Conservation (phyloP, 139 green algal genomes). For the Dunaliella sp. region DNA sequence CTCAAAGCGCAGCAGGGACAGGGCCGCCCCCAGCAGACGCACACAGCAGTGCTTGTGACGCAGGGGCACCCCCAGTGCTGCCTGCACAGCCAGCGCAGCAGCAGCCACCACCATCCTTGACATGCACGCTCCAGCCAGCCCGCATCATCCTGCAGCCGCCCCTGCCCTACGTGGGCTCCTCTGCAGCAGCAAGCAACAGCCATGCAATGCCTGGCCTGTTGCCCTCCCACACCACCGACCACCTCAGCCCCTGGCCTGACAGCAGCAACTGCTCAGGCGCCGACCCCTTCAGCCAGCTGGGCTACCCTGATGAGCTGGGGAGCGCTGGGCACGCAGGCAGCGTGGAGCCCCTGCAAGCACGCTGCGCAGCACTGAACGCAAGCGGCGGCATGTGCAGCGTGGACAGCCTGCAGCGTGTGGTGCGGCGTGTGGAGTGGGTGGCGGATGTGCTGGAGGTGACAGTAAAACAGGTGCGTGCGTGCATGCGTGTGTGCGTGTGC, state of each 20-base stretch:
- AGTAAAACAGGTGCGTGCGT: neutral
- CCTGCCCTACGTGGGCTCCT: neutral
- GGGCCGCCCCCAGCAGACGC: neutral
- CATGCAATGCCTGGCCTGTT: too few species aligned
- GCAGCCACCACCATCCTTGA: neutral
- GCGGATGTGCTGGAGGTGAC: neutral
- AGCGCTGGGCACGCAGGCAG: too few species aligned
- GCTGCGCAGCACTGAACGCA: neutral
- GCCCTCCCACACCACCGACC: too few species aligned
- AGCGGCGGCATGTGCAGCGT: neutral
- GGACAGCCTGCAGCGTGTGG: neutral
- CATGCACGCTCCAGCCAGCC: neutral
- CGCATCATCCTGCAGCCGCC: neutral
- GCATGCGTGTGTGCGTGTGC: too few species aligned
- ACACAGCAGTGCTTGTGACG: too few species aligned
- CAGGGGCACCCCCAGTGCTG: neutral
- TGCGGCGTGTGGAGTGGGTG: neutral
- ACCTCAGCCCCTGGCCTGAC: neutral
- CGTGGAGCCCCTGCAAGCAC: neutral
- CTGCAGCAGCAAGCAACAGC: neutral
- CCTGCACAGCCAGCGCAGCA: neutral
- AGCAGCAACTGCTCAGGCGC: too few species aligned
- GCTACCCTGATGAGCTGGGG: too few species aligned
- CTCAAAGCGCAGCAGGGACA: too few species aligned
- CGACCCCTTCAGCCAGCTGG: too few species aligned